These are phyloP conservation scores for Coemansia brasiliensis DNA, from an alignment of 192 early-diverging fungal species.

Conservation along the genomic window DNA sequence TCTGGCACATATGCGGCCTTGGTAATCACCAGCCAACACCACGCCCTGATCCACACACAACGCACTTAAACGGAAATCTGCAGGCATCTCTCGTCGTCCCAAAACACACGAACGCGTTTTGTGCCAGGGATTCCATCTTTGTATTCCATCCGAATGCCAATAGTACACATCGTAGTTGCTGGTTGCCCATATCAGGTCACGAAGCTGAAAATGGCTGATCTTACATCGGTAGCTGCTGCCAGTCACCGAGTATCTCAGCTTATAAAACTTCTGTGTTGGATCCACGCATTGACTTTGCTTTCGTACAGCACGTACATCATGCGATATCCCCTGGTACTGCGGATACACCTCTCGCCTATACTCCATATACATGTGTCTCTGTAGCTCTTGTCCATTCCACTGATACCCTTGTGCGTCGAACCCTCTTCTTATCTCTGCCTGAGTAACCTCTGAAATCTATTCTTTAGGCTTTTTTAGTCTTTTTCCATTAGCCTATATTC, in stretches of 20 bases:
- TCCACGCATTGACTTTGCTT: constrained; percentile 17
- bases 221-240: constrained; percentile 30
- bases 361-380: constrained; percentile 42
- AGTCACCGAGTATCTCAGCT: constrained; percentile 26
- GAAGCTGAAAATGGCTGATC: constrained; percentile 49
- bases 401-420: constrained; percentile 61
- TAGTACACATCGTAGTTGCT: constrained; percentile 49
- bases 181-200: constrained; percentile 51
- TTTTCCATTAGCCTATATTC: background rate
- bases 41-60: constrained; percentile 38
- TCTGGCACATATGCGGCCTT: constrained; percentile 30
- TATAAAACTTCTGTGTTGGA: constrained; percentile 16
- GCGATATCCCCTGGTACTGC: constrained; percentile 49
- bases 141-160: constrained; percentile 27
- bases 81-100: constrained; percentile 19
- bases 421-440: constrained; percentile 24
- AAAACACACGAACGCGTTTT: constrained; percentile 19
- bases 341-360: constrained; percentile 49
- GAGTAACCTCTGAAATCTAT: constrained; percentile 28
- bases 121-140: constrained; percentile 44
- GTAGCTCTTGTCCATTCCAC: constrained; percentile 46
- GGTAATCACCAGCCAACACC: constrained; percentile 44
- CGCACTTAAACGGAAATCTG: constrained; percentile 24
- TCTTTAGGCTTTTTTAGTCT: background rate
- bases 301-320: constrained; percentile 39